phyloP scores from a whole-genome alignment of 169 alveolate species.

The Condylostoma magnum region DNA sequence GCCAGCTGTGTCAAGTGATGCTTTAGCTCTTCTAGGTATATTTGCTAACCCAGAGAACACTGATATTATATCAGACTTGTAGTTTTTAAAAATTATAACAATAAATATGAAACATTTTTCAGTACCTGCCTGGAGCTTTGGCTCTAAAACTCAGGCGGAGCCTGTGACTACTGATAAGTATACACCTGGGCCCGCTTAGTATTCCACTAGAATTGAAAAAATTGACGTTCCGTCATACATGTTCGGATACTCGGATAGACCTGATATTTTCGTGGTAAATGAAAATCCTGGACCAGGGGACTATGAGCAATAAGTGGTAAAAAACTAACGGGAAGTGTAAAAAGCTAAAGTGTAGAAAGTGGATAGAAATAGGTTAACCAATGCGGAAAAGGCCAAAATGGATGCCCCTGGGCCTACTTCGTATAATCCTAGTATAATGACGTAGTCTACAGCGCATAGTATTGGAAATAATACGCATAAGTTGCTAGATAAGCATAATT shows the following conservation, averaged over 20 bases:
- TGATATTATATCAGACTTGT: too few species aligned
- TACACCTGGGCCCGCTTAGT: conserved; percentile 25
- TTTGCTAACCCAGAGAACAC: neutral
- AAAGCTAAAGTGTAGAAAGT: too few species aligned
- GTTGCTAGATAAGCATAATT: neutral
- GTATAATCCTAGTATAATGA: conserved; percentile 3
- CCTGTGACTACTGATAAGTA: conserved; percentile 9
- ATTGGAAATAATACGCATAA: conserved; percentile 8
- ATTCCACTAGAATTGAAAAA: neutral
- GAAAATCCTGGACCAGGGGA: too few species aligned
- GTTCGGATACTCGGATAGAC: too few species aligned
- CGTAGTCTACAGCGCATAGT: neutral
- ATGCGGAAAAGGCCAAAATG: conserved; percentile 26
- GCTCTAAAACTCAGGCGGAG: conserved; percentile 11
- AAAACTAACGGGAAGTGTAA: too few species aligned
- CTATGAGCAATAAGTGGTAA: too few species aligned
- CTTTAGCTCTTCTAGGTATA: neutral
- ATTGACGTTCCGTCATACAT: conserved; percentile 16
- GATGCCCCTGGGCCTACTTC: conserved; percentile 23
- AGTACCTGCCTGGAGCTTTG: conserved; percentile 20
- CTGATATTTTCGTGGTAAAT: too few species aligned
- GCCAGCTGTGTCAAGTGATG: neutral
- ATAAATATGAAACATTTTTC: conserved; percentile 23
- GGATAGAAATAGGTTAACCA: too few species aligned
- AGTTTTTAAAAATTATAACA: too few species aligned